phyloP scores from a whole-genome alignment of 768 basidiomycete species.

The Hericium erinaceus region DNA sequence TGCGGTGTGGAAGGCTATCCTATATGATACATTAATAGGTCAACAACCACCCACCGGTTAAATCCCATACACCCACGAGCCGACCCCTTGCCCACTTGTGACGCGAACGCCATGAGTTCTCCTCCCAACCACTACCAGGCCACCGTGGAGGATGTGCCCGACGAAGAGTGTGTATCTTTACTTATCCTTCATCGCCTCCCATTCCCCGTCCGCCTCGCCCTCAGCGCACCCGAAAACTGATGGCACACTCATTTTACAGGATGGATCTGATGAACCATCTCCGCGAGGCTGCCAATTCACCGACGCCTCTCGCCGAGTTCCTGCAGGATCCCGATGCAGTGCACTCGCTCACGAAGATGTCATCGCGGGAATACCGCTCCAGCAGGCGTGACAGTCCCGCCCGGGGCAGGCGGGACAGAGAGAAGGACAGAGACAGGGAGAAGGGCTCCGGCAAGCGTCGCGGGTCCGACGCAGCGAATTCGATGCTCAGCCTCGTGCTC shows the following conservation, averaged over 20 bases:
- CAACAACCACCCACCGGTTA: background rate
- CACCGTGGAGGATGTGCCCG: constrained; percentile 11
- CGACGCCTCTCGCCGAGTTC: constrained; percentile 1
- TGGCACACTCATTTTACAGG: background rate
- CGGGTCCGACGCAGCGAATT: constrained; percentile 4
- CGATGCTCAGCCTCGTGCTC: constrained; percentile 15
- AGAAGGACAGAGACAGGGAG: constrained; percentile 5
- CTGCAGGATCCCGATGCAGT: constrained; percentile 1
- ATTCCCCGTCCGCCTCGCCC: background rate
- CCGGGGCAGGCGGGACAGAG: background rate
- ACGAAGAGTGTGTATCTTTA: constrained; percentile 9
- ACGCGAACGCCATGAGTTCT: background rate
- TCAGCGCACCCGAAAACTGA: background rate
- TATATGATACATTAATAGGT: background rate
- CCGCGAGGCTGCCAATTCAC: background rate
- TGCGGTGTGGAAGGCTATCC: background rate
- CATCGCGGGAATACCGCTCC: background rate
- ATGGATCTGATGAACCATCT: constrained; percentile 7
- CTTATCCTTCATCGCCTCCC: background rate
- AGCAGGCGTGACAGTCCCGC: background rate
- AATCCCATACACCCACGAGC: background rate
- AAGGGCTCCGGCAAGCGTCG: constrained; percentile 6
- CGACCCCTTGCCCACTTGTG: background rate
- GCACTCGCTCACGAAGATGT: background rate
- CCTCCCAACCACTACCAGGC: constrained; percentile 4